Evolutionary conservation across 495 filamentous ascomycete genomes (phyloP).

Genomic region (Pyrenula massariospora): DNA sequence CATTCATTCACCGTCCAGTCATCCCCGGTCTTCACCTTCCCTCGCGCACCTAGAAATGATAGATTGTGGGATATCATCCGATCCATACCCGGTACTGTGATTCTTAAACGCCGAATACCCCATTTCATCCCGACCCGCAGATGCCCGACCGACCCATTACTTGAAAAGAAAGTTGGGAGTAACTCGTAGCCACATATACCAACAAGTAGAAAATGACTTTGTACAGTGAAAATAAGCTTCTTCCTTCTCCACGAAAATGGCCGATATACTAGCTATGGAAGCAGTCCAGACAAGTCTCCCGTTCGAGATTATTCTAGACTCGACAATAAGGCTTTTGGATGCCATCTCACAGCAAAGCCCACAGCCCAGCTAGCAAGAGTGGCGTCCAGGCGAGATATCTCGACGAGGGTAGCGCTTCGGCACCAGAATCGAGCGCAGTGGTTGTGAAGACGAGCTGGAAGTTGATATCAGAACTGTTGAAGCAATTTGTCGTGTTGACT

Average conservation of each 20-base stretch:
- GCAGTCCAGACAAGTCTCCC: too few relatives aligned
- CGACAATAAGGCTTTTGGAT: too few relatives aligned
- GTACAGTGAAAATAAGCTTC: background rate
- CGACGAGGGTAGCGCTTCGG: background rate
- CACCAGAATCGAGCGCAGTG: constrained; percentile 7
- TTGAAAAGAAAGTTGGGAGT: background rate
- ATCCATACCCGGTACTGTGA: too few relatives aligned
- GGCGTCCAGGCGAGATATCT: background rate
- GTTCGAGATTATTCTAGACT: too few relatives aligned
- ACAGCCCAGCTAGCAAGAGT: background rate
- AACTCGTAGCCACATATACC: background rate
- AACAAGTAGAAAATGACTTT: background rate
- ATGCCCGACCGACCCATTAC: too few relatives aligned
- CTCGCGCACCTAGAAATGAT: too few relatives aligned
- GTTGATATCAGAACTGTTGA: constrained; percentile 62
- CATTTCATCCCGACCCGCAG: too few relatives aligned
- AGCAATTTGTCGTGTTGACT: constrained; percentile 72
- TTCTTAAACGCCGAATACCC: too few relatives aligned
- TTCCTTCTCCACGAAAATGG: background rate
- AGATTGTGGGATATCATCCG: too few relatives aligned
- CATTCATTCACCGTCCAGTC: too few relatives aligned
- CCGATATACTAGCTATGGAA: too few relatives aligned
- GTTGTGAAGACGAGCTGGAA: constrained; percentile 68
- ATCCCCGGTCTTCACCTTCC: too few relatives aligned
- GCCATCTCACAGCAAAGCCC: background rate